Evolutionary conservation across 1,284 basidiomycete genomes (phyloP), one percentile per base, ranked within the genome.

Genomic region (Naganishia cerealis): DNA sequence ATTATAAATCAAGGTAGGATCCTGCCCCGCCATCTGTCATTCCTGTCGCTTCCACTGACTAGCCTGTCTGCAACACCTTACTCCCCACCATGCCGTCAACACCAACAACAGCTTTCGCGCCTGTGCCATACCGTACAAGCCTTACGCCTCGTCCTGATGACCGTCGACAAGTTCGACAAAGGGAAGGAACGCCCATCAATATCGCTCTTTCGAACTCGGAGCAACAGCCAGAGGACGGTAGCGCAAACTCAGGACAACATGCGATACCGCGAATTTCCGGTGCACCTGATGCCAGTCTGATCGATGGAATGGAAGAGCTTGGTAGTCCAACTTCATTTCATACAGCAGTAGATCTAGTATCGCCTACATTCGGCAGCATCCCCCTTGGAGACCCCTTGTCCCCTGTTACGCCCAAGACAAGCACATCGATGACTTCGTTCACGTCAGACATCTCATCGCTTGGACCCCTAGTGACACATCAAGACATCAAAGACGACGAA

Each of bases 321-420:
- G 24, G 33, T 7, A 63, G 61, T 54, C 39, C 61, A 33, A 21
- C 39, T 2, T 63, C 61, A n/a, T 54, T 63, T n/a, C 61, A 63
- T 53, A 63, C 61, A n/a, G 50, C 61, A 39, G 26, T 21, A 8
- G 46, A 50, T 9, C 1, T 50, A 15, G 15, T 50, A 50, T 50
- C 42, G 5, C 36, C 36, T 13, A 57, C 56, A 26, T 57, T 40
- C 29, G 26, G 26, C 15, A 18, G 40, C 8, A 5, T 24, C n/a
- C 24, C 36, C 4, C 43, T n/a, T 13, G 58, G 21, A 26, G 29
- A 9, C 18, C 33, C 36, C 10, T n/a, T 40, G 3, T 38, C 21
- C 39, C 59, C 59, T 0, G 48, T 52, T 3, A 63, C 50, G n/a
- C 61, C 61, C 1, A 50, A 54, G 26, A 63, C 61, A 46, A 63